Evolutionary conservation across 768 basidiomycete species (phyloP), one percentile per base, ranked within the genome.

Genomic region (Pisolithus marmoratus): DNA sequence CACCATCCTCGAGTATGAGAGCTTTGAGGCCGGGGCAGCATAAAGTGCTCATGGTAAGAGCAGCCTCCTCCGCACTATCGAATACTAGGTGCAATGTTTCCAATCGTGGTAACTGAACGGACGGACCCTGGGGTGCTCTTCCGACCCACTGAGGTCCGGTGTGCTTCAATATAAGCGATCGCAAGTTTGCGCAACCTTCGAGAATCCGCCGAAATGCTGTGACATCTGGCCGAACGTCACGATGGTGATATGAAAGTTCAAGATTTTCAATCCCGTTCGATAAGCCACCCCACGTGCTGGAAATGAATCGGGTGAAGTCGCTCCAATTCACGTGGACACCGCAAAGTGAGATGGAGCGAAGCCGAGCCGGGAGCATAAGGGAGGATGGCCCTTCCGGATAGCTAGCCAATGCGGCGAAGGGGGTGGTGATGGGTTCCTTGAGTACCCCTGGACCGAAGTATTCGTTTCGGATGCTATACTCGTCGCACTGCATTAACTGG

Each of bases 281-380:
- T 49, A 53, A 49, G 53, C 49, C 49, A 40, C 49, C 26, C 4
- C 60, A 62, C 45, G 60, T 63, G 37, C 51, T 41, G 0, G 55
- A 51, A 12, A 74, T 60, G n/a, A 70, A 60, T 46, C 56, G 46
- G 29, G 72, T 68, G 38, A 80, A 74, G 22, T 71, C 62, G 2
- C 63, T 47, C 82, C 79, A 84, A 38, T 80, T 69, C 29, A 78
- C 70, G 60, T 83, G 82, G 4, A 85, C 80, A 20, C 83, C 83
- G 49, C 72, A 70, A 12, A 84, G 76, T 2, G 67, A 68, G 20
- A 84, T 71, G 37, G 73, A 65, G n/a, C 69, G 70, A 17, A 85
- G 66, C 22, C 64, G 62, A n/a, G 82, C 76, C 9, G 76, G 66
- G 36, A 62, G 52, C 26, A 40, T 47, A 29, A 45, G 36, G 38